Evolutionary conservation across 2,329 filamentous ascomycete species (phyloP).

Genomic region (Hypoxylon sp.): DNA sequence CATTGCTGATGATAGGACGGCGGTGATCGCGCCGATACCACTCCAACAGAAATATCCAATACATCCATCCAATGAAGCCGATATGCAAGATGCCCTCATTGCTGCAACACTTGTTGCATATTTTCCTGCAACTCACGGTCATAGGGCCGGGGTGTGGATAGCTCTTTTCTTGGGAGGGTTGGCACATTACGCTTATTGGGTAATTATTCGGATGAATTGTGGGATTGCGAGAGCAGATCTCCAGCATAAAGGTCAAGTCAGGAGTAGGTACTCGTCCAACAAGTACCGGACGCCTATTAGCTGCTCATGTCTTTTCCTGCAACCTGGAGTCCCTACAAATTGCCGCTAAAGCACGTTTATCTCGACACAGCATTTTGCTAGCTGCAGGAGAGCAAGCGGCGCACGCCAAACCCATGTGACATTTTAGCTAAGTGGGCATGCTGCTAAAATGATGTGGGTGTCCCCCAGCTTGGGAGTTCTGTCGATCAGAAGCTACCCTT

Average conservation of each 20-base stretch:
- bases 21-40: conserved; percentile 44
- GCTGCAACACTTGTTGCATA: conserved; percentile 42
- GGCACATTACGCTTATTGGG: conserved; percentile 44
- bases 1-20: conserved; percentile 43
- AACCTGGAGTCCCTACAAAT: conserved; percentile 30
- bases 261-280: conserved; percentile 25
- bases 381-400: conserved; percentile 37
- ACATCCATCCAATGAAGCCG: conserved; percentile 44
- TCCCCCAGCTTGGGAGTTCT: conserved; percentile 38
- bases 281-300: conserved; percentile 47
- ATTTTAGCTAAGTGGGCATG: conserved; percentile 37
- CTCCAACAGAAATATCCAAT: conserved; percentile 46
- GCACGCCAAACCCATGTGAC: conserved; percentile 45
- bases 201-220: conserved; percentile 49
- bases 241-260: conserved; percentile 31
- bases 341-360: conserved; percentile 52
- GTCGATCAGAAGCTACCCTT: conserved; percentile 46
- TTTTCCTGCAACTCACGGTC: conserved; percentile 47
- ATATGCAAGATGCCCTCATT: conserved; percentile 52
- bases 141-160: conserved; percentile 47
- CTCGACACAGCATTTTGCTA: conserved; percentile 44
- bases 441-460: conserved; percentile 48
- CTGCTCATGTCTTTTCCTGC: conserved; percentile 37
- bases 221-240: conserved; percentile 45
- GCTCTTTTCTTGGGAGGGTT: conserved; percentile 39